These are phyloP conservation scores for Filobasidium floriforme DNA, from an alignment of 768 basidiomycete species.

Conservation along the genomic window DNA sequence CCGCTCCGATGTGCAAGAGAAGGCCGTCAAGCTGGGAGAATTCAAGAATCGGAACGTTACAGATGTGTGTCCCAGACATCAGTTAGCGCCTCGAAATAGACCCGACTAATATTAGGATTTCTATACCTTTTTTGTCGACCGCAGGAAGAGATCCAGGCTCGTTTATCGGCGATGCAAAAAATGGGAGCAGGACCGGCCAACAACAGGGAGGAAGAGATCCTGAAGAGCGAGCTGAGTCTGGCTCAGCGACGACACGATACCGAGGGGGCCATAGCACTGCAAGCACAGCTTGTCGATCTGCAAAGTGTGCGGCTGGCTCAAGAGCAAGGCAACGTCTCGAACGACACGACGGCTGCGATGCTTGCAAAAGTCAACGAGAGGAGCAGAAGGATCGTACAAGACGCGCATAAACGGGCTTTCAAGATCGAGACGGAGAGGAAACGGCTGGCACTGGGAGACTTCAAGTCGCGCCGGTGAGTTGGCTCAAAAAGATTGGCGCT, in stretches of 20 bases:
- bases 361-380: conserved; percentile 80
- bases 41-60: conserved; percentile 61
- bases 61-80: conserved; percentile 55
- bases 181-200: conserved; percentile 27
- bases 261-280: conserved; percentile 57
- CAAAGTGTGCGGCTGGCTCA: conserved; percentile 27
- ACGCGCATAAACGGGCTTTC: conserved; percentile 46
- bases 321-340: conserved; percentile 33
- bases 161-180: conserved; percentile 53
- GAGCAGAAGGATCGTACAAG: conserved; percentile 75
- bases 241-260: conserved; percentile 68
- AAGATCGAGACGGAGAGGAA: conserved; percentile 49
- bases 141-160: conserved; percentile 77
- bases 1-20: conserved; percentile 56
- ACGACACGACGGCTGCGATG: conserved; percentile 33
- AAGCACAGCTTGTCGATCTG: conserved; percentile 58
- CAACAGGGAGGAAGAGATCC: conserved; percentile 49
- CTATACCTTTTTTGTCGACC: conserved; percentile 12
- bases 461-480: background rate
- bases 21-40: conserved; percentile 57
- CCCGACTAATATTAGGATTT: conserved; percentile 9
- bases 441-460: background rate
- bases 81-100: conserved; percentile 3
- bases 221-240: conserved; percentile 64
- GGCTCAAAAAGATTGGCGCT: background rate